phyloP scores from a whole-genome alignment of 805 yeast genomes.

The Kregervanrija fluxuum region DNA sequence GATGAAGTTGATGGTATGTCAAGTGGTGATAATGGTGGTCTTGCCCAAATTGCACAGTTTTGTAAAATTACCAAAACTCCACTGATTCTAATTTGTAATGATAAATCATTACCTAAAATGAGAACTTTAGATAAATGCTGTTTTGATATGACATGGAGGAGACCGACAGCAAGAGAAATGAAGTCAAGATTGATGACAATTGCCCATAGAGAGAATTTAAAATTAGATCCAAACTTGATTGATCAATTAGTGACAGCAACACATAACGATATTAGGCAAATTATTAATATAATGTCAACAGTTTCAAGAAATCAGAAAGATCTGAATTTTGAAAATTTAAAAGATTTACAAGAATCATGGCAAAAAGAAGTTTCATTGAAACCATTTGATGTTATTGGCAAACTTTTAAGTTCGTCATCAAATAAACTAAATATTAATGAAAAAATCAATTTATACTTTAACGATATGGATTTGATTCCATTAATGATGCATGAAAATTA shows the following conservation, averaged over 20 bases:
- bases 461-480: constrained; percentile 92
- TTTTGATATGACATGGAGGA: constrained; percentile 72
- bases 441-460: constrained; percentile 82
- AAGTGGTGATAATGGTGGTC: constrained; percentile 98
- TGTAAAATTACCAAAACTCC: constrained; percentile 86
- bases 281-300: constrained; percentile 81
- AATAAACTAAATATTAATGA: constrained; percentile 65
- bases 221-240: constrained; percentile 70
- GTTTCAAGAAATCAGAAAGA: constrained; percentile 65
- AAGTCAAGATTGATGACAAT: constrained; percentile 83
- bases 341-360: constrained; percentile 63
- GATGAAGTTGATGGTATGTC: constrained; percentile 99
- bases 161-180: constrained; percentile 81
- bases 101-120: constrained; percentile 88
- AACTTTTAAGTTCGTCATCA: constrained; percentile 52
- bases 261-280: constrained; percentile 87
- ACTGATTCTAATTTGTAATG: constrained; percentile 89
- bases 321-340: constrained; percentile 59
- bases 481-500: constrained; percentile 96
- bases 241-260: constrained; percentile 83
- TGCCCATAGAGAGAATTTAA: constrained; percentile 76
- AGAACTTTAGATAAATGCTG: constrained; percentile 86
- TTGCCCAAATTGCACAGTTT: constrained; percentile 84
- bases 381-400: constrained; percentile 83
- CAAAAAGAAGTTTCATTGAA: constrained; percentile 84